Percentiles rank a stretch among this genome's conserved stretches.
These are phyloP conservation scores for Sugiyamaella paludigena DNA, from an alignment of 1,139 yeast genomes.

Conservation along the genomic window DNA sequence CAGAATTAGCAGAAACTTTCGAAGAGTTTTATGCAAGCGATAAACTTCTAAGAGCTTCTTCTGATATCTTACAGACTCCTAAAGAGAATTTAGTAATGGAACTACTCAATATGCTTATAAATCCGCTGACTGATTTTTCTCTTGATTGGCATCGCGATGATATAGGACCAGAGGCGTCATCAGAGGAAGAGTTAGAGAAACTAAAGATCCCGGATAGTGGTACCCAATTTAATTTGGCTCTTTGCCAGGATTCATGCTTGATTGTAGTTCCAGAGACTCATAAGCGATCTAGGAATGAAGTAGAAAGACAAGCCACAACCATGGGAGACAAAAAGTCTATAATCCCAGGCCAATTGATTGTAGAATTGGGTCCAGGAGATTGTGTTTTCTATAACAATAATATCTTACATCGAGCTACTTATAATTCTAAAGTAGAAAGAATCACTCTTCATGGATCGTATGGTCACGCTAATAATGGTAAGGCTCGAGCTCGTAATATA, in stretches of 20 bases:
- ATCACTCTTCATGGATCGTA: slow-evolving; percentile 55
- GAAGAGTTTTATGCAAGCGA: slow-evolving; percentile 49
- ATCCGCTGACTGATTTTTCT: slow-evolving; percentile 55
- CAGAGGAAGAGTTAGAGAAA: slow-evolving; percentile 48
- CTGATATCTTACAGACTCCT: slow-evolving; percentile 48
- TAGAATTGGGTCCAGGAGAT: slow-evolving; percentile 53
- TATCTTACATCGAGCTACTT: slow-evolving; percentile 52
- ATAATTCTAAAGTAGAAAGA: slow-evolving; percentile 44
- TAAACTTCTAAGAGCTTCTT: slow-evolving; percentile 44
- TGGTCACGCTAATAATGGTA: slow-evolving; percentile 49
- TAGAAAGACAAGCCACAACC: slow-evolving; percentile 47
- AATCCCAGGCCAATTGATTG: slow-evolving; percentile 42
- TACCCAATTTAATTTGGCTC: slow-evolving; percentile 54
- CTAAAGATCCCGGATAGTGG: slow-evolving; percentile 50
- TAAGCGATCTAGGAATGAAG: slow-evolving; percentile 47
- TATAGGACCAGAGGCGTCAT: slow-evolving; percentile 50
- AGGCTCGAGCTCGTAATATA: slow-evolving; percentile 50
- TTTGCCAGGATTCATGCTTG: slow-evolving; percentile 50
- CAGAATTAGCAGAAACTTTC: slow-evolving; percentile 37
- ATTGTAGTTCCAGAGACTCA: slow-evolving; percentile 55
- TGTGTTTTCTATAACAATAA: slow-evolving; percentile 54
- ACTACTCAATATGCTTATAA: slow-evolving; percentile 55
- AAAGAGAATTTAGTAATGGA: slow-evolving; percentile 48
- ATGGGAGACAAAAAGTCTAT: slow-evolving; percentile 37
- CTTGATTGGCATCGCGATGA: slow-evolving; percentile 59